Base-by-base conservation (phyloP, 371 early-diverging fungal genomes). In the Mortierella sp. region DNA sequence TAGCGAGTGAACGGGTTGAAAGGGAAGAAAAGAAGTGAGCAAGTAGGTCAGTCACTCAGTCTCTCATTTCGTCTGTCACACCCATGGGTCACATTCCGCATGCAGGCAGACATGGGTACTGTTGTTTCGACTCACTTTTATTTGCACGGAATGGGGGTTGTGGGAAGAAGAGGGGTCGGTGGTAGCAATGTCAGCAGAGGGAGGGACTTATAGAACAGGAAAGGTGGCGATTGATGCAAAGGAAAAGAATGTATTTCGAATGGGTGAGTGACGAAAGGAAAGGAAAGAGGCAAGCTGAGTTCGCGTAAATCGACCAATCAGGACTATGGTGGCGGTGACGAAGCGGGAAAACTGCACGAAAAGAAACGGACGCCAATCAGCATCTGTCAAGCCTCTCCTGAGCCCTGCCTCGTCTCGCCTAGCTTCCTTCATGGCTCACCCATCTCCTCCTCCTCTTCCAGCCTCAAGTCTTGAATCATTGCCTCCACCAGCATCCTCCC, bases 401-500 rank as follows among this genome's bases (percentile, higher is more conserved):
- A 0, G 10, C 26, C 24, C 6, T n/a, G 10, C 6, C 55, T 55
- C 28, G 57, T 13, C 31, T 40, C 43, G 43, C 43, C 6, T 40
- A 6, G 5, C 28, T 2, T 6, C 31, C 31, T 16, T 59, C 31
- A 19, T 6, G 37, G 34, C 16, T 34, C 19, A 2, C 19, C 61
- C 8, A 26, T 34, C 61, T 19, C 61, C 34, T 34, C 16, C 0
- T 3, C 50, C 2, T 34, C 3, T 59, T 26, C 31, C 31, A 28
- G 37, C 61, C 34, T 34, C 11, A 34, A 61, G 31, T 88, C 80
- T 54, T 82, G 72, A 50, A 91, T 77, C 57, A 91, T 73, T 3
- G 90, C 91, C 40, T 89, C 83, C 31, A 84, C 79, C 21, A 93
- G 82, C 61, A 87, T 72, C 16, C 75, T 76, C 73, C 89, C 89